These are phyloP conservation scores for Aspergillus sp. DNA, from an alignment of 2,329 filamentous ascomycete genomes.

Conservation along the genomic window DNA sequence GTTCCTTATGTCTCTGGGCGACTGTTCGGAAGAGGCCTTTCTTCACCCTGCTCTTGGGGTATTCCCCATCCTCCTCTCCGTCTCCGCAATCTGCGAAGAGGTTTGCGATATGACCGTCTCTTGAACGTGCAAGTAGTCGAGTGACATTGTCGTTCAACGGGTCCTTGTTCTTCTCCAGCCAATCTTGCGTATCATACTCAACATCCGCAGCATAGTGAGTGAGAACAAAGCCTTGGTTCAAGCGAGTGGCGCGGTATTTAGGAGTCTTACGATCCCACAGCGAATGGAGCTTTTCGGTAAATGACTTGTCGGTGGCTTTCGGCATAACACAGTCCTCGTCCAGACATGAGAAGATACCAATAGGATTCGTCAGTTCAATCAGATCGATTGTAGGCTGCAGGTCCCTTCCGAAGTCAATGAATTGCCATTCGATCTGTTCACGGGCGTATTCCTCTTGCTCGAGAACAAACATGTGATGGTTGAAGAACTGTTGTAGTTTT, in stretches of 20 bases:
- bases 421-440: constrained; percentile 98
- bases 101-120: constrained; percentile 71
- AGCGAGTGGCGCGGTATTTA: constrained; percentile 83
- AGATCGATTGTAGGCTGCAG: constrained; percentile 95
- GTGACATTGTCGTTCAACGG: constrained; percentile 97
- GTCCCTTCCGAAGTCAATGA: constrained; percentile 97
- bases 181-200: constrained; percentile 89
- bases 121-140: constrained; percentile 72
- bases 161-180: constrained; percentile 99
- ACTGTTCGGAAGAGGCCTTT: constrained; percentile 96
- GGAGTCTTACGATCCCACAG: constrained; percentile 93
- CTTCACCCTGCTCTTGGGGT: constrained; percentile 75
- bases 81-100: constrained; percentile 88
- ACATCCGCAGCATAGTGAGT: constrained; percentile 98
- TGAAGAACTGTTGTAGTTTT: constrained; percentile 98
- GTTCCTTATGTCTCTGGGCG: constrained; percentile 94
- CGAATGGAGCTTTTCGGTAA: constrained; percentile 94
- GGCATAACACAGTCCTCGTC: constrained; percentile 99
- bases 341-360: constrained; percentile 96
- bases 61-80: constrained; percentile 63
- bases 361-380: constrained; percentile 92
- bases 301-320: constrained; percentile 92
- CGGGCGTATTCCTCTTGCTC: constrained; percentile 97
- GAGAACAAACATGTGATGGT: constrained; percentile 99
- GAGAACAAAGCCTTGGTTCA: constrained; percentile 87